phyloP scores from a whole-genome alignment of 2,329 filamentous ascomycete genomes.

The Penicillium sp. region DNA sequence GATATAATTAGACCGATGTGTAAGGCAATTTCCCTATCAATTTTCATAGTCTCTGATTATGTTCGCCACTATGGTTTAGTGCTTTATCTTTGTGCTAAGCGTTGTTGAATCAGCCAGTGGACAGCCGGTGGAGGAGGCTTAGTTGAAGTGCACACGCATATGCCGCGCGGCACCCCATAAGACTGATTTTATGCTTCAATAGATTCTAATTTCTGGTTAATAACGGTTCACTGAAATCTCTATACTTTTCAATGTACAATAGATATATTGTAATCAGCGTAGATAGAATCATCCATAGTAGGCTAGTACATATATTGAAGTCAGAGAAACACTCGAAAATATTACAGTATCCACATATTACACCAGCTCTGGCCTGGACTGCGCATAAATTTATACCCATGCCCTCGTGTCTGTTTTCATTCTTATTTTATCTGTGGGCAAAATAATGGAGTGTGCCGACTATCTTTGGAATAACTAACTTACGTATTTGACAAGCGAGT shows the following conservation, averaged over 20 bases:
- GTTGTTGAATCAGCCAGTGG: not conserved
- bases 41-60: not conserved
- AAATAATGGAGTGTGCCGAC: not conserved
- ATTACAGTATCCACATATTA: not conserved
- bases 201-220: not conserved
- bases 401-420: not conserved
- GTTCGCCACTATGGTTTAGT: not conserved
- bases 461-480: not conserved
- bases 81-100: constrained; percentile 1
- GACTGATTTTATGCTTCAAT: not conserved
- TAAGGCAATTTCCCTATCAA: not conserved
- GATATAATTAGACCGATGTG: not conserved
- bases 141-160: not conserved
- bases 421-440: not conserved
- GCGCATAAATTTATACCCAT: not conserved
- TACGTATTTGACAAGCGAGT: no score
- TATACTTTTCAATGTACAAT: not conserved
- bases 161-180: not conserved
- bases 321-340: not conserved
- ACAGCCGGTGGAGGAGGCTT: not conserved
- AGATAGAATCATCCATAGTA: not conserved
- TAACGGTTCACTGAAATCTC: not conserved
- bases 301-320: not conserved
- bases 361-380: not conserved
- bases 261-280: not conserved